A percentile compares a stretch with the other conserved stretches of the same genome.
Conservation (phyloP, 176 grass and related monocot genomes). For the Oryza australiensis region DNA sequence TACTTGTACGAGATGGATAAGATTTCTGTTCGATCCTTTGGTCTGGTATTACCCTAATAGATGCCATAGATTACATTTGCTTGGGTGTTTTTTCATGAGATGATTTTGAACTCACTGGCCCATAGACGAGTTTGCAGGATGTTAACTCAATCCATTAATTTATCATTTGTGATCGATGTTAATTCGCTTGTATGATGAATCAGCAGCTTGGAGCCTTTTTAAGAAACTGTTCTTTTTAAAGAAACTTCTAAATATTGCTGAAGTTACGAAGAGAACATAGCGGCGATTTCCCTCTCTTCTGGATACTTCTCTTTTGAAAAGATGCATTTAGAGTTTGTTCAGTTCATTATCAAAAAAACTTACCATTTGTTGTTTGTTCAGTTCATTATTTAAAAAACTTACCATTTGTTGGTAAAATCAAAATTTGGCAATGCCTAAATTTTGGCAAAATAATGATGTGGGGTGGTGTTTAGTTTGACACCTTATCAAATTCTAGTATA, state of each 20-base stretch:
- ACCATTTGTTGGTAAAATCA: too few species aligned
- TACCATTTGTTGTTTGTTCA: too few species aligned
- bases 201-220: not conserved
- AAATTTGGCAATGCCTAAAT: too few species aligned
- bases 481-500: too few species aligned
- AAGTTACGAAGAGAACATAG: not conserved
- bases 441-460: too few species aligned
- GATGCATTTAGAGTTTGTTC: too few species aligned
- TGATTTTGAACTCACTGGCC: not conserved
- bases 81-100: not conserved
- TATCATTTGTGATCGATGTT: not conserved
- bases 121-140: not conserved
- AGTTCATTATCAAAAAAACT: too few species aligned
- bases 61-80: not conserved
- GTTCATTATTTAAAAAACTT: too few species aligned
- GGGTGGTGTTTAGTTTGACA: too few species aligned
- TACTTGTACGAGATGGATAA: constrained; percentile 18
- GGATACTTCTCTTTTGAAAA: not conserved
- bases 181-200: not conserved
- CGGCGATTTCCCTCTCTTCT: too few species aligned
- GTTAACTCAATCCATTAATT: not conserved
- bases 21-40: not conserved
- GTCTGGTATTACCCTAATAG: not conserved
- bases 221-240: not conserved
- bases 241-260: not conserved